Conservation (phyloP, 1,284 basidiomycete genomes). For the Quambalaria eucalypti region DNA sequence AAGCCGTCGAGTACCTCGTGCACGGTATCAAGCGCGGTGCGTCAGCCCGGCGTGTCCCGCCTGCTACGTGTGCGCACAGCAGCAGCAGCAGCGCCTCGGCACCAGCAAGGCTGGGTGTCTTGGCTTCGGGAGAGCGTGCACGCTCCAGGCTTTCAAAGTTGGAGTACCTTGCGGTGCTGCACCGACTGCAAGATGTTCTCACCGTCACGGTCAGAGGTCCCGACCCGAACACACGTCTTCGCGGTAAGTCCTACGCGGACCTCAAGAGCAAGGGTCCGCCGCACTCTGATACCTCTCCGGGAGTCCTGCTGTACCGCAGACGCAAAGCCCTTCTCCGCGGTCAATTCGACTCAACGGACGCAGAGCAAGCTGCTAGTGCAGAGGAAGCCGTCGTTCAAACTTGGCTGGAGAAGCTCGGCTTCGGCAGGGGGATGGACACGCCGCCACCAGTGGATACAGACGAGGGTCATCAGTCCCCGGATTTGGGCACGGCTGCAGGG, state of each 20-base stretch:
- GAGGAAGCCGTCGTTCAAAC: background rate
- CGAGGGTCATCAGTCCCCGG: too few relatives aligned
- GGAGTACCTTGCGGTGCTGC: background rate
- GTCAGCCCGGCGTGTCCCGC: background rate
- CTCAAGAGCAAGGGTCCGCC: background rate
- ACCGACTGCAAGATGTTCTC: background rate
- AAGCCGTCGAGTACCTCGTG: slow-evolving; percentile 3
- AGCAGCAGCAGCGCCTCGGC: too few relatives aligned
- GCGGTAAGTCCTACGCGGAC: background rate
- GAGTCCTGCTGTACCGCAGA: background rate
- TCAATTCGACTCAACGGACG: too few relatives aligned
- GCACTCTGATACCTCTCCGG: background rate
- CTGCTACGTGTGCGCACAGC: too few relatives aligned
- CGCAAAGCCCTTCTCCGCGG: background rate
- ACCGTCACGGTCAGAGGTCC: too few relatives aligned
- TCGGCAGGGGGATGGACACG: background rate
- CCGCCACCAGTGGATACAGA: background rate
- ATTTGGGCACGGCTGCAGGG: too few relatives aligned
- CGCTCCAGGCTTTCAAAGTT: background rate
- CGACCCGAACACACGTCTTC: too few relatives aligned
- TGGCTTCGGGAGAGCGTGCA: background rate
- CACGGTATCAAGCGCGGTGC: slow-evolving; percentile 7
- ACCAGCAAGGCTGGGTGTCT: too few relatives aligned
- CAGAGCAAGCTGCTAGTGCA: background rate
- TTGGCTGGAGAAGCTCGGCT: background rate